Conservation (phyloP, 2,329 filamentous ascomycete species). For the Beauveria caledonica region DNA sequence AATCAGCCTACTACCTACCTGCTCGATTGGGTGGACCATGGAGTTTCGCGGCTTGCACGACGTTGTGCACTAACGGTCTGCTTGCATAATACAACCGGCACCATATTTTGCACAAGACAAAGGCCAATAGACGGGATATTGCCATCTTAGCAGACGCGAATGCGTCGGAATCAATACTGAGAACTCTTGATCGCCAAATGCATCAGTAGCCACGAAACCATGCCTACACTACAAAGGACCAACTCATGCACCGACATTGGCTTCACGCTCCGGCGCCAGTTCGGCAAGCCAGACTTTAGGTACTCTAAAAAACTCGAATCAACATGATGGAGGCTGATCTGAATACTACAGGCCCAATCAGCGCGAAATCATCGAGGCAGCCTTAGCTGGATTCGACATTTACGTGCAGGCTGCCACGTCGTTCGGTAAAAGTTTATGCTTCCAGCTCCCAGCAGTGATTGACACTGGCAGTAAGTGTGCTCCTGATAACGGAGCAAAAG, state of each 20-base stretch:
- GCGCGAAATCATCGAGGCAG: conserved; percentile 77
- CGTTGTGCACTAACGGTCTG: neutral
- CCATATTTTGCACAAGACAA: neutral
- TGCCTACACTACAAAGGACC: conserved; percentile 35
- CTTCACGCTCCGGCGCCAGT: conserved; percentile 65
- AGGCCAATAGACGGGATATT: neutral
- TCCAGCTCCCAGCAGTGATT: conserved; percentile 82
- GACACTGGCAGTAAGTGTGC: conserved; percentile 66
- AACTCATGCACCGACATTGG: conserved; percentile 57
- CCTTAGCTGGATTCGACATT: conserved; percentile 77
- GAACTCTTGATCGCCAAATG: neutral
- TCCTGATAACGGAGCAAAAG: neutral
- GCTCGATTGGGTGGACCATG: neutral
- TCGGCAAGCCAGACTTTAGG: conserved; percentile 68
- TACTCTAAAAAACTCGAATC: conserved; percentile 21
- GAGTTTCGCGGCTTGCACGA: neutral
- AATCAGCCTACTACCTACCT: neutral
- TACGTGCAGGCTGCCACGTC: conserved; percentile 87
- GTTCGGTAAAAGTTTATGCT: conserved; percentile 91
- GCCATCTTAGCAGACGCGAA: neutral
- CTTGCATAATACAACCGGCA: neutral
- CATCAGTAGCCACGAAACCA: conserved; percentile 15
- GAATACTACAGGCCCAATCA: conserved; percentile 60
- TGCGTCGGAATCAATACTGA: neutral
- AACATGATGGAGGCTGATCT: neutral